Evolutionary conservation across 1,284 basidiomycete genomes (phyloP), one percentile per base, ranked within the genome.

Genomic region (Cutaneotrichosporon cyanovorans): DNA sequence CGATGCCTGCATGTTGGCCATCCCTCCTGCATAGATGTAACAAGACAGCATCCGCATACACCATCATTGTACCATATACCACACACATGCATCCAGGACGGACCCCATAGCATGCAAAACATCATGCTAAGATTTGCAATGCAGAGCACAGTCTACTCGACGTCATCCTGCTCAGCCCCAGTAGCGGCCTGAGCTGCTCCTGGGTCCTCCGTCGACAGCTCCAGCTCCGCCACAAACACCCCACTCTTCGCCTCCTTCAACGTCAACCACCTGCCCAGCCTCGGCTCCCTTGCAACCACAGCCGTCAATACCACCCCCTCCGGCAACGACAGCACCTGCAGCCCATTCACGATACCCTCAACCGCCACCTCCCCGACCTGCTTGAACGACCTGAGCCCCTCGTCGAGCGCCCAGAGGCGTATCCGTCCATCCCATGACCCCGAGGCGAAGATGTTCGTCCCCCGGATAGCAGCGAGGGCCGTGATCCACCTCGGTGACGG

Each of bases 401-500:
- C 58, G 51, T 89, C 82, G 28, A 99, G 73, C 59, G 84, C 84
- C 93, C 93, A 99, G 60, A 98, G 72, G 23, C 85, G 82, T 59
- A 98, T 81, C 39, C 75, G 63, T 33, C 89, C 89, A 55, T 96
- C 90, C 84, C 87, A 97, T 14, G 91, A 96, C 15, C 92, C 91
- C 12, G 88, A 91, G 0, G 80, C 89, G 60, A 99, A 88, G 4
- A 93, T 62, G 68, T 99, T 90, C 7, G 88, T 86, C 68, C 93
- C 97, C 14, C 84, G 80, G 32, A 97, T 72, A 51, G 80, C 78
- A 2, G 83, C 83, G 19, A 98, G 69, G 0, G 86, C 76, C 0
- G 90, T 95, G 62, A 99, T 83, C 88, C 91, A 96, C 33, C 93
- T 77, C 7, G 95, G 86, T 22, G 82, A 83, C 59, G 87, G 84